Conservation (phyloP, 768 basidiomycete species). For the Suillus brevipes region DNA sequence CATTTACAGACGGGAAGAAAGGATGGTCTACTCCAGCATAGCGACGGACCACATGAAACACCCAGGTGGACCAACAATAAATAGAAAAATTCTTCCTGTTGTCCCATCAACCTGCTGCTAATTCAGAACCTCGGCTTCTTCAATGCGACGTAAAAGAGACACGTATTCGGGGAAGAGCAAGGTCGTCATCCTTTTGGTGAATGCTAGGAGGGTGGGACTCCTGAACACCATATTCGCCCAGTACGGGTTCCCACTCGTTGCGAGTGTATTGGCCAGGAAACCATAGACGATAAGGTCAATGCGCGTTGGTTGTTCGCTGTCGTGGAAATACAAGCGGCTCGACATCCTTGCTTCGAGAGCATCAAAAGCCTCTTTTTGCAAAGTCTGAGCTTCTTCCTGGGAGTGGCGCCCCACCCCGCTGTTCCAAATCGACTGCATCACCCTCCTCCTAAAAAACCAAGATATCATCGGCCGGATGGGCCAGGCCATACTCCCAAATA, state of each 20-base stretch:
- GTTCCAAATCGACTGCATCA: conserved; percentile 17
- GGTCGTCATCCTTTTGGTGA: conserved; percentile 26
- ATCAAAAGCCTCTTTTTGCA: conserved; percentile 31
- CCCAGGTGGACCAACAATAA: background rate
- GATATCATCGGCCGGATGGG: conserved; percentile 23
- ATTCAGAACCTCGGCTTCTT: background rate
- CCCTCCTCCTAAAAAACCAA: conserved; percentile 24
- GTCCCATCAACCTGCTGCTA: conserved; percentile 4
- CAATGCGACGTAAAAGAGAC: conserved; percentile 15
- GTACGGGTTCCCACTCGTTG: conserved; percentile 26
- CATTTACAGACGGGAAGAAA: background rate
- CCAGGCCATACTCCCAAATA: conserved; percentile 18
- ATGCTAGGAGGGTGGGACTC: conserved; percentile 19
- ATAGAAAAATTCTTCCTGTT: background rate
- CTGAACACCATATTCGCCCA: conserved; percentile 24
- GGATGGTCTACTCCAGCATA: background rate
- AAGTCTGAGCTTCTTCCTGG: conserved; percentile 30
- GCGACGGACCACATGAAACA: background rate
- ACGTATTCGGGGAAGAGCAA: conserved; percentile 31
- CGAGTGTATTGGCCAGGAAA: conserved; percentile 32
- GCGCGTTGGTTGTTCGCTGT: conserved; percentile 24
- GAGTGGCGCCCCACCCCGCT: conserved; percentile 34
- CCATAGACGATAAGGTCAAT: conserved; percentile 32
- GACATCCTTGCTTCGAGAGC: conserved; percentile 31
- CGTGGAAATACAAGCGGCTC: conserved; percentile 28